Base-by-base conservation (phyloP, 257 asterid genomes). In the Solanum virginianum region DNA sequence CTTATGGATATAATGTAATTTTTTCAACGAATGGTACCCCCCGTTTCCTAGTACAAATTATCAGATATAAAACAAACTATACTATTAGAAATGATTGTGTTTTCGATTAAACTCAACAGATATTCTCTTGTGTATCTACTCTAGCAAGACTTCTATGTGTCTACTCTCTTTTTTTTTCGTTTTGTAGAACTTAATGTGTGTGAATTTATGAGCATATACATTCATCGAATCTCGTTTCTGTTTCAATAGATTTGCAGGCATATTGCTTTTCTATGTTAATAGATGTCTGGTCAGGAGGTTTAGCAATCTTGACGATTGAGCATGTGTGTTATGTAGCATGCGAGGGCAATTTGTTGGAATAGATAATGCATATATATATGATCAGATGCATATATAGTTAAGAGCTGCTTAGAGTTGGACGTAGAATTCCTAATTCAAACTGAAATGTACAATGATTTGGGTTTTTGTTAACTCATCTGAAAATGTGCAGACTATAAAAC, bases 401-500 rank as follows among this genome's bases (percentile, higher is more conserved):
- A 59, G 4, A 26, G 29, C 66, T 59, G 10, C 14, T 20, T 20
- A 20, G 29, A 59, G 15, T 20, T n/a, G 66, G 65, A 8, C 12
- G 20, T 0, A 4, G 4, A 56, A 56, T 56, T 18, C 63, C 63
- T 56, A 56, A 18, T 56, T 56, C 63, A 56, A 18, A 18, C 18
- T 0, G 66, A 59, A 59, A 59, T 59, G 5, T 20, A 20, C 29
- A 9, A 59, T 20, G 29, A 9, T 59, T 59, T 7, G 3, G 32
- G 66, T 59, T 59, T n/a, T 83, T 65, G 26, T 81, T 83, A 49
- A 49, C 66, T 66, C 66, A 18, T 53, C 20, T 49, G 66, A 83
- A 66, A 66, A 66, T 63, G 18, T 69, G 69, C 80, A 85, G 97
- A 92, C 95, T 85, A 82, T 66, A 80, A 80, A 83, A 85, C 88